These are phyloP conservation scores for Straminergon stramineum DNA, from an alignment of 225 moss, liverwort and hornwort species.

Conservation along the genomic window DNA sequence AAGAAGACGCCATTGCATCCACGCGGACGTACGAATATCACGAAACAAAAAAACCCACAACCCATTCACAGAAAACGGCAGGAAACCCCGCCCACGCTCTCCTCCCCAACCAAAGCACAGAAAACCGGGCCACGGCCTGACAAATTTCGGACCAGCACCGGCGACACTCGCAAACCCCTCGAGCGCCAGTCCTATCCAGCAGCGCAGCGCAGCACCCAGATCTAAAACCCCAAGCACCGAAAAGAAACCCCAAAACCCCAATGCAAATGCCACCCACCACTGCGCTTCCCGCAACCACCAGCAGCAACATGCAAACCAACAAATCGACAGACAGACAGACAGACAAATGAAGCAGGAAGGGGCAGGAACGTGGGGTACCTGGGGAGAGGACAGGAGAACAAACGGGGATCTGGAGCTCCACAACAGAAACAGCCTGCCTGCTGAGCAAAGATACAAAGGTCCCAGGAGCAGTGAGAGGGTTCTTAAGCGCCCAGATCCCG, in stretches of 20 bases:
- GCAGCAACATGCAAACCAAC: not conserved
- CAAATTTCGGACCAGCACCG: not conserved
- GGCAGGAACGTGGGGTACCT: not conserved
- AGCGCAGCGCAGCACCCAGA: not conserved
- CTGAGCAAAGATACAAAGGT: not conserved
- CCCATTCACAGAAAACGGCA: too few relatives aligned
- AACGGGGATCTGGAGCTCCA: conserved; percentile 1
- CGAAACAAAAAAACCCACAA: too few relatives aligned
- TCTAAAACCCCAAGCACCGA: not conserved
- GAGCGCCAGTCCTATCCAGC: not conserved
- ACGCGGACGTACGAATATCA: not conserved
- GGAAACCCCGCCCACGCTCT: not conserved
- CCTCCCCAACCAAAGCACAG: not conserved
- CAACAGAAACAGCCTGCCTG: not conserved
- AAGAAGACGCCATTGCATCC: not conserved
- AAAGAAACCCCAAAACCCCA: not conserved
- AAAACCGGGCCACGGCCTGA: not conserved
- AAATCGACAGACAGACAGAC: not conserved
- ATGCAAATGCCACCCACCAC: not conserved
- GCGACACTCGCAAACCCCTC: too few relatives aligned
- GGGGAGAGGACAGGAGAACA: not conserved
- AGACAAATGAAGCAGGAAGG: too few relatives aligned
- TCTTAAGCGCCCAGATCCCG: not conserved
- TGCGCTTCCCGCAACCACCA: not conserved
- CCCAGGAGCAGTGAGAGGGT: not conserved